Base-by-base conservation (phyloP, 2,329 filamentous ascomycete genomes). In the Penicillium sp. region DNA sequence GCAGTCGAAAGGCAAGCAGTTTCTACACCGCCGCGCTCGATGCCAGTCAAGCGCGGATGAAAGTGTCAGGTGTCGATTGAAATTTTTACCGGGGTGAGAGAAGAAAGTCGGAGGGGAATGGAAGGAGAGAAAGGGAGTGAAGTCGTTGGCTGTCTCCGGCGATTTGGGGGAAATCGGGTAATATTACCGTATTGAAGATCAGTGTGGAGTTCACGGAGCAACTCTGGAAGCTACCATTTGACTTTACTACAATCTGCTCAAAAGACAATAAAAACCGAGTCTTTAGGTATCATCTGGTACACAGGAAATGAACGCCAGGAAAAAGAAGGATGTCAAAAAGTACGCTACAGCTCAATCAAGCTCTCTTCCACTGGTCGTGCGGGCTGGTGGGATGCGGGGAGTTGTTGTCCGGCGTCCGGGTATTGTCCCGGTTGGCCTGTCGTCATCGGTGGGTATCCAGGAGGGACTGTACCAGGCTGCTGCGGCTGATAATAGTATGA, bases 341-440 rank as follows among this genome's bases (percentile, higher is more conserved):
- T 53, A 58, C 31, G 52, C 55, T 67, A 67, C 46, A 67, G 58
- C 35, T 67, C 64, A 59, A 67, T 67, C 54, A 67, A 48, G 45
- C 64, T 67, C 55, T 67, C 64, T 53, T 67, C 64, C 53, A 62
- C 64, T 16, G 64, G 59, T 14, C 46, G 62, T 31, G 60, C 13
- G 19, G 60, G 56, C 52, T 64, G 60, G 48, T 65, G 58, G 22
- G 62, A 57, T 29, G 57, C 33, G 31, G 59, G 33, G n/a, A 46
- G 50, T 41, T 61, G 60, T 39, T 63, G 62, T 24, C 37, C 39
- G 41, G 51, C 52, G n/a, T 63, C 58, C 48, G 63, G 50, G 53
- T 65, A 63, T 33, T 59, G 37, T n/a, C 57, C 62, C 45, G 63
- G 60, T 60, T 63, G 64, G 47, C 58, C 59, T 14, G 59, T 52